These are phyloP conservation scores for Penicillium sp. DNA, from an alignment of 2,329 filamentous ascomycete species.

Conservation along the genomic window DNA sequence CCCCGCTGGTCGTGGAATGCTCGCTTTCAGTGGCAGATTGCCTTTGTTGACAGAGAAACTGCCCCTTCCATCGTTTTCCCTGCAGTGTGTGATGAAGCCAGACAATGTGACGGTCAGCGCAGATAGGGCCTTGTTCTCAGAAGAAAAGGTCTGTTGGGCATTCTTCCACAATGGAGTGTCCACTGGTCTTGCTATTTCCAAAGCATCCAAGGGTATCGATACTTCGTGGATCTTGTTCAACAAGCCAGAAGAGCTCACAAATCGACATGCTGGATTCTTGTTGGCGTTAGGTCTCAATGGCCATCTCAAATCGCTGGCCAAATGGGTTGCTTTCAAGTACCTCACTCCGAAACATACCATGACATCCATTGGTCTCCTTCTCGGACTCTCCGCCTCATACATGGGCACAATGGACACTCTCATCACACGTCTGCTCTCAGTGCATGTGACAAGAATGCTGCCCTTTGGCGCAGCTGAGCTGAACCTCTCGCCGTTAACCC, in stretches of 20 bases:
- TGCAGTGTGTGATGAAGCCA: slow-evolving; percentile 89
- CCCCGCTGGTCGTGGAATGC: slow-evolving; percentile 80
- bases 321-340: slow-evolving; percentile 99
- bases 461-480: slow-evolving; percentile 90
- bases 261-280: slow-evolving; percentile 93
- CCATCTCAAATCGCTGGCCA: slow-evolving; percentile 89
- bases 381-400: slow-evolving; percentile 90
- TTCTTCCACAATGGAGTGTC: slow-evolving; percentile 97
- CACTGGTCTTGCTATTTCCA: slow-evolving; percentile 88
- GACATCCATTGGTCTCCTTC: slow-evolving; percentile 93
- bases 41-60: slow-evolving; percentile 93
- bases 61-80: slow-evolving; percentile 84
- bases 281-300: slow-evolving; percentile 90
- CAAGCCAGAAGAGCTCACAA: slow-evolving; percentile 88
- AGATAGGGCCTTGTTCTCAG: slow-evolving; percentile 81
- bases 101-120: slow-evolving; percentile 91
- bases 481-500: slow-evolving; percentile 87
- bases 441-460: slow-evolving; percentile 93
- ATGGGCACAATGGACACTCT: slow-evolving; percentile 96
- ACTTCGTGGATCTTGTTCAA: slow-evolving; percentile 99
- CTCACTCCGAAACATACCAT: slow-evolving; percentile 99
- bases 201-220: slow-evolving; percentile 87
- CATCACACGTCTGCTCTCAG: slow-evolving; percentile 88
- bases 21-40: slow-evolving; percentile 84
- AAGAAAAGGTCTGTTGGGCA: slow-evolving; percentile 97